Percentiles rank a stretch among this genome's conserved stretches.
phyloP scores from a whole-genome alignment of 805 yeast species.

The Limtongozyma cylindracea region DNA sequence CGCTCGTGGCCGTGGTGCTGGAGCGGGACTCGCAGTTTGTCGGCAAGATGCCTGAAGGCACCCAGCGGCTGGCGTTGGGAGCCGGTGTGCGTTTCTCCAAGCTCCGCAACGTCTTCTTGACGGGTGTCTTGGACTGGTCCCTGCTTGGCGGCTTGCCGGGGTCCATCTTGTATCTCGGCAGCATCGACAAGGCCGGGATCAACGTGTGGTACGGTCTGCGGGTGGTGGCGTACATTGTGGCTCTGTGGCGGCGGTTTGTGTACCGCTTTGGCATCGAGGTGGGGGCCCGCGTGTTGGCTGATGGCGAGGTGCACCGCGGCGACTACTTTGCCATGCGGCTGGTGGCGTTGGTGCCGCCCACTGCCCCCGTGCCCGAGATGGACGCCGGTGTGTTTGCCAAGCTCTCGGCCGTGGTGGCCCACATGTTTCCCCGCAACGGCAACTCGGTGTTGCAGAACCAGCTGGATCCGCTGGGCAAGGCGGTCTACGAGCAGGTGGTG shows the following conservation, averaged over 20 bases:
- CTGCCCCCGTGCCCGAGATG: too few relatives aligned
- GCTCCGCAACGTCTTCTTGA: slow-evolving; percentile 39
- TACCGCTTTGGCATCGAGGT: slow-evolving; percentile 50
- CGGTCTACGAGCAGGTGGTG: too few relatives aligned
- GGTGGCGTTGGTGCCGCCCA: too few relatives aligned
- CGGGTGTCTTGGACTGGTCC: slow-evolving; percentile 54
- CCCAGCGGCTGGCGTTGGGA: slow-evolving; percentile 52
- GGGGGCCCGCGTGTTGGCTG: too few relatives aligned
- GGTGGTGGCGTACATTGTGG: slow-evolving; percentile 21
- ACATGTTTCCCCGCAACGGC: too few relatives aligned
- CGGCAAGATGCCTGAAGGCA: slow-evolving; percentile 71
- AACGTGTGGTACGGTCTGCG: slow-evolving; percentile 20
- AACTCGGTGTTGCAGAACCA: too few relatives aligned
- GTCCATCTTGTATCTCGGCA: slow-evolving; percentile 54
- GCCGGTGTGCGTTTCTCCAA: slow-evolving; percentile 29
- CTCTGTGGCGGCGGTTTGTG: slow-evolving; percentile 74
- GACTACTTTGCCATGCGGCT: too few relatives aligned
- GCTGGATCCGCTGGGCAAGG: too few relatives aligned
- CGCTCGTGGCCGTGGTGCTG: slow-evolving; percentile 22
- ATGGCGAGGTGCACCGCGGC: too few relatives aligned
- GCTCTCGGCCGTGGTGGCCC: too few relatives aligned
- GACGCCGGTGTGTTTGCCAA: too few relatives aligned
- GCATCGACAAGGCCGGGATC: slow-evolving; percentile 37
- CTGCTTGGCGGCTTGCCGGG: slow-evolving; percentile 91
- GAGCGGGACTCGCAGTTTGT: slow-evolving; percentile 35